A percentile compares a stretch with the other conserved stretches of the same genome.
These are phyloP conservation scores for Opeltia flavorubescens DNA, from an alignment of 495 filamentous ascomycete genomes.

Conservation along the genomic window DNA sequence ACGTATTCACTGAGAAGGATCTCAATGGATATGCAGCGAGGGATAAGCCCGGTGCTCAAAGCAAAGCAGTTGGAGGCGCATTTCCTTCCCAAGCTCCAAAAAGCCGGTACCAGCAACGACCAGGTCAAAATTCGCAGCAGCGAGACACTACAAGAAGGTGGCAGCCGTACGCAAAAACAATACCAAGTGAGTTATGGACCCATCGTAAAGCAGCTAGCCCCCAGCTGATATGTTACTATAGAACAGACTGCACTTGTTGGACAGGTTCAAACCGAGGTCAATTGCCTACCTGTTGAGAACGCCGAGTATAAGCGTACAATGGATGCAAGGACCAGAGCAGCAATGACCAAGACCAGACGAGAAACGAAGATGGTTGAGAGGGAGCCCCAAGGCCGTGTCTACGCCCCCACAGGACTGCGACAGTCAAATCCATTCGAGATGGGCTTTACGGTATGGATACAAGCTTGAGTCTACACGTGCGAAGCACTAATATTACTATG, in stretches of 20 bases:
- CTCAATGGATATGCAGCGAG: conserved; percentile 52
- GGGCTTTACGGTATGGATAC: conserved; percentile 33
- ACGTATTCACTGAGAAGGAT: conserved; percentile 83
- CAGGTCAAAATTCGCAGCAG: conserved; percentile 14
- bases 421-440: conserved; percentile 30
- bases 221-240: conserved; percentile 17
- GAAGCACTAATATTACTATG: conserved; percentile 14
- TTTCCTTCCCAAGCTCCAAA: conserved; percentile 1
- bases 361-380: conserved; percentile 33
- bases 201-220: conserved; percentile 1
- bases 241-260: conserved; percentile 72
- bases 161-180: conserved; percentile 59
- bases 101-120: conserved; percentile 10
- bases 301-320: conserved; percentile 53
- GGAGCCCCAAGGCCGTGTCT: conserved; percentile 7
- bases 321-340: conserved; percentile 42
- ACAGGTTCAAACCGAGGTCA: conserved; percentile 59
- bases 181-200: conserved; percentile 53
- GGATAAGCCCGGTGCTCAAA: not conserved
- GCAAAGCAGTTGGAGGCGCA: not conserved
- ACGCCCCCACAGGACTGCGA: conserved; percentile 29
- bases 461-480: not conserved
- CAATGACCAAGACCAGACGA: conserved; percentile 44
- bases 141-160: conserved; percentile 43
- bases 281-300: conserved; percentile 62